Evolutionary conservation across 352 stramenopile genomes (phyloP).

Genomic region (Pythium brachiatum): DNA sequence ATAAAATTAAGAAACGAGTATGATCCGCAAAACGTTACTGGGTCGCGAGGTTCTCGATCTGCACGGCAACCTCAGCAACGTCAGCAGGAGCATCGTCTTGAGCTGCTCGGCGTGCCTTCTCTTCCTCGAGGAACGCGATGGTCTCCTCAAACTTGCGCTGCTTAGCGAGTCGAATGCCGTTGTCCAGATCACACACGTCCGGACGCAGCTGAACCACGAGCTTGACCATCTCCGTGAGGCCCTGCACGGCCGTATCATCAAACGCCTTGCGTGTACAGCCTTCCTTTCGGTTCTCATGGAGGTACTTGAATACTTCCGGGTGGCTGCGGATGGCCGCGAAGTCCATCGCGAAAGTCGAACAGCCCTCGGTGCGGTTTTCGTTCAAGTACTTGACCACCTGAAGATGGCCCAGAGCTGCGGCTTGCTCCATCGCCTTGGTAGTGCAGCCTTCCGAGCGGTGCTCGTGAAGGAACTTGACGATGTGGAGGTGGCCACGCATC

Average conservation of each 20-base stretch:
- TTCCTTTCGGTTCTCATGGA: constrained; percentile 52
- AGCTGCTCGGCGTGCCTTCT: constrained; percentile 11
- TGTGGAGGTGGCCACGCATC: constrained; percentile 25
- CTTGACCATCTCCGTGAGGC: constrained; percentile 38
- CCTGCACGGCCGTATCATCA: constrained; percentile 40
- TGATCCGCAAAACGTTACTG: neutral
- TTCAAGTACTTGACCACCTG: constrained; percentile 35
- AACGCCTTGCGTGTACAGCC: constrained; percentile 53
- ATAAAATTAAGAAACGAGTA: neutral
- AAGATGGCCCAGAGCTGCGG: constrained; percentile 28
- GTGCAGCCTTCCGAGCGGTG: constrained; percentile 35
- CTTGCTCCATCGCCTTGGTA: constrained; percentile 31
- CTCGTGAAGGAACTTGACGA: constrained; percentile 38
- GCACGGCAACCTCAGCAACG: neutral
- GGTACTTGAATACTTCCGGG: constrained; percentile 41
- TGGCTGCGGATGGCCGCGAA: constrained; percentile 43
- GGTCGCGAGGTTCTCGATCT: neutral
- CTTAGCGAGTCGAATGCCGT: constrained; percentile 42
- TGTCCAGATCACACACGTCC: constrained; percentile 33
- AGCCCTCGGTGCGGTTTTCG: constrained; percentile 33
- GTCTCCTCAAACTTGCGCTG: constrained; percentile 38
- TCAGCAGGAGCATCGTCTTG: neutral
- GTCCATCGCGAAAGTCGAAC: constrained; percentile 58
- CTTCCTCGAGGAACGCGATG: constrained; percentile 22
- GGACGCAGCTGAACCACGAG: constrained; percentile 38